These are phyloP conservation scores for Talaromyces liani DNA, from an alignment of 495 filamentous ascomycete species.

Conservation along the genomic window DNA sequence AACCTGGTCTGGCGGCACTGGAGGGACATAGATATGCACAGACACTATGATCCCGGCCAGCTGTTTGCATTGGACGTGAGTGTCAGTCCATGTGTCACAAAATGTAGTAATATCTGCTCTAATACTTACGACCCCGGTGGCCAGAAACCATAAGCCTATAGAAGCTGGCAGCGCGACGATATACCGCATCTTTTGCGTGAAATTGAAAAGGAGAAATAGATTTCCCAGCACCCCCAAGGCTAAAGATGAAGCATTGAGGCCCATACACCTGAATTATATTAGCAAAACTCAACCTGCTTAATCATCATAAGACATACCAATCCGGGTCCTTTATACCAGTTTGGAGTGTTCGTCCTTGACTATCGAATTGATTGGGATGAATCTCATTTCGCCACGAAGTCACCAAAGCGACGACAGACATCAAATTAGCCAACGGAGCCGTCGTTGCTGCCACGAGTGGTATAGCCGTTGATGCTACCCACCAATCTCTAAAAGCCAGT, in stretches of 20 bases:
- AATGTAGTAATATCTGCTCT: background rate
- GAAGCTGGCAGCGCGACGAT: conserved; percentile 64
- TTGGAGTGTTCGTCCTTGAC: conserved; percentile 25
- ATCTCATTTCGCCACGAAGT: conserved; percentile 54
- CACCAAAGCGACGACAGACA: conserved; percentile 68
- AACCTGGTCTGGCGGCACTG: conserved; percentile 45
- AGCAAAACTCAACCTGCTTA: background rate
- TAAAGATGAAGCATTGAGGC: conserved; percentile 59
- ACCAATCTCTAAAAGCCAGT: conserved; percentile 45
- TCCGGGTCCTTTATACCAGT: conserved; percentile 39
- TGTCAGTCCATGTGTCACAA: background rate
- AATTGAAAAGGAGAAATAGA: conserved; percentile 71
- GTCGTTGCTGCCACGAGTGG: conserved; percentile 66
- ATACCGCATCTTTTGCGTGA: conserved; percentile 73
- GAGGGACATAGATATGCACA: conserved; percentile 55
- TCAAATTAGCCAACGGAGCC: conserved; percentile 66
- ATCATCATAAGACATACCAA: conserved; percentile 32
- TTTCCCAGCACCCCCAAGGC: conserved; percentile 62
- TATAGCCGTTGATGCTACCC: conserved; percentile 72
- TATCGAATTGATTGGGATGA: conserved; percentile 13
- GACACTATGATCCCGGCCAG: conserved; percentile 52
- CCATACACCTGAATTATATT: conserved; percentile 28
- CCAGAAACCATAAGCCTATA: conserved; percentile 61
- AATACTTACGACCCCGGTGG: conserved; percentile 54
- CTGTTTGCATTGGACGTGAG: conserved; percentile 21